Base-by-base conservation (phyloP, 1,284 basidiomycete species). In the Boletus subluridellus region DNA sequence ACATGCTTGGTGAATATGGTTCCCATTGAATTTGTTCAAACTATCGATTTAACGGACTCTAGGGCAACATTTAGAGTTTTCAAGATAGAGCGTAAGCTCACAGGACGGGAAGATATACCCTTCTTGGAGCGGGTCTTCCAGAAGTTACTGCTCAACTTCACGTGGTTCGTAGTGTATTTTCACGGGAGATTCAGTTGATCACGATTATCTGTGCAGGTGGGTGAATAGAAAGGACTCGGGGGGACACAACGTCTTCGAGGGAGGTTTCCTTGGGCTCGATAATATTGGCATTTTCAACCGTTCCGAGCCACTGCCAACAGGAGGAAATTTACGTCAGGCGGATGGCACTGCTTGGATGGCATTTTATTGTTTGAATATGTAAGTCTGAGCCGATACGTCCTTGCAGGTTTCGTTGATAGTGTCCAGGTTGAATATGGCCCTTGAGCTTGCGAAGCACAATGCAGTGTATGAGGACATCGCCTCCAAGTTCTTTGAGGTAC, bases 301-400 rank as follows among this genome's bases (percentile, higher is more conserved):
- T 54, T 98, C 95, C 4, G 96, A 99, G 75, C 92, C 93, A 26
- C 77, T 98, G 44, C 95, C 95, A 6, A 98, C 95, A 1, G 96
- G 95, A 50, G 94, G 94, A 11, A 82, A 76, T 14, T 80, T 99
- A 57, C 94, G 95, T 55, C 96, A 99, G 76, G 94, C 96, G 9
- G 96, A 98, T 73, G 96, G 95, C 17, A 98, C 96, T 6, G 93
- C 95, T 0, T 98, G 96, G 96, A 99, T 99, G 96, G 95, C 94
- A 32, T 98, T 98, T 79, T 99, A 96, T 74, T 93, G 89, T 66
- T 77, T 98, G 60, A 96, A 96, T 70, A 98, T 98, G 95, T 90
- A 63, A 68, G 82, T 64, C 32, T 46, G 35, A 12, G 37, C 10
- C 41, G 50, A 54, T 28, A 15, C 50, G 46, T n/a, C 38, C 39